Evolutionary conservation across 768 basidiomycete genomes (phyloP).

Genomic region (Hericium rajendrae): DNA sequence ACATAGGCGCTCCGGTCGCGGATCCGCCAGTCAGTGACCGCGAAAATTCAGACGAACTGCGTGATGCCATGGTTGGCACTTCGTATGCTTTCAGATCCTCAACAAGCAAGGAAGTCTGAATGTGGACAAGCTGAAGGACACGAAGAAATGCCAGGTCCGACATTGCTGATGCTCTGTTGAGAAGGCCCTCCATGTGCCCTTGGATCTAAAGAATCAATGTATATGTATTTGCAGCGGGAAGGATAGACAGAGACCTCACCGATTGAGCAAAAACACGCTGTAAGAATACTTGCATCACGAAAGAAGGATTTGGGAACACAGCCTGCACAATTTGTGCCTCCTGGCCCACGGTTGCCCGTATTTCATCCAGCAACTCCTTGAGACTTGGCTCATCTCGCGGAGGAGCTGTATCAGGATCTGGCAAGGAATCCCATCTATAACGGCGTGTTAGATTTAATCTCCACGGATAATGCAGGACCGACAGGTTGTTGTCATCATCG

Average conservation of each 20-base stretch:
- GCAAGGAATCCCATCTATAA: conserved; percentile 69
- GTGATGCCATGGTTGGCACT: conserved; percentile 54
- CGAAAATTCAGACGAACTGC: conserved; percentile 54
- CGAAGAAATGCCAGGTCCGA: conserved; percentile 90
- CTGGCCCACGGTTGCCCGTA: conserved; percentile 83
- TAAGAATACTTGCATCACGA: conserved; percentile 97
- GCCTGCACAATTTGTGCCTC: conserved; percentile 98
- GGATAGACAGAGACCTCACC: conserved; percentile 35
- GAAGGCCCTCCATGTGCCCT: conserved; percentile 87
- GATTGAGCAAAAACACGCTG: conserved; percentile 97
- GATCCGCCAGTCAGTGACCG: conserved; percentile 35
- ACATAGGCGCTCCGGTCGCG: conserved; percentile 32
- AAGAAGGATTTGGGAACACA: conserved; percentile 92
- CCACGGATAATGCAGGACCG: conserved; percentile 11
- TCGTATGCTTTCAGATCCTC: conserved; percentile 92
- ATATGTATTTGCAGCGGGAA: not conserved
- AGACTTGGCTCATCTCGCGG: conserved; percentile 78
- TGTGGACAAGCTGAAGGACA: conserved; percentile 78
- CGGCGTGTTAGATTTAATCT: not conserved
- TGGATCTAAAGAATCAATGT: conserved; percentile 59
- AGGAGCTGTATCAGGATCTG: conserved; percentile 68
- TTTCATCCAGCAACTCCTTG: conserved; percentile 73
- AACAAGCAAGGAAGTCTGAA: conserved; percentile 66
- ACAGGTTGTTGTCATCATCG: conserved; percentile 50
- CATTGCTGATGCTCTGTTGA: conserved; percentile 62